A percentile compares a stretch with the other conserved stretches of the same genome.
Evolutionary conservation across 768 basidiomycete genomes (phyloP).

Genomic region (Boletus sp.): DNA sequence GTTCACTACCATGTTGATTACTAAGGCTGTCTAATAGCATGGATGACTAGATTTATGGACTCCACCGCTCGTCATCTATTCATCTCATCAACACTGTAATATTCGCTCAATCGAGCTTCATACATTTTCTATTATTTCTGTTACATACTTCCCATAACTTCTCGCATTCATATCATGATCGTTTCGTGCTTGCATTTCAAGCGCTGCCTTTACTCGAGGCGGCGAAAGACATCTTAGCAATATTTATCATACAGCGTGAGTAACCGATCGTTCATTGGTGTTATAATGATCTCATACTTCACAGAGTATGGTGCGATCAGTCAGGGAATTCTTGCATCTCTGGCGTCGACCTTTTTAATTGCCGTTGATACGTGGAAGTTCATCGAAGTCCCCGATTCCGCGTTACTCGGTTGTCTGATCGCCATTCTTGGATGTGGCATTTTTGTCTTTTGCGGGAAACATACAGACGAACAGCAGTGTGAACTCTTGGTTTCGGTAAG

Average conservation of each 20-base stretch:
- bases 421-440: constrained; percentile 10
- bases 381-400: constrained; percentile 7
- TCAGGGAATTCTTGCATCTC: constrained; percentile 18
- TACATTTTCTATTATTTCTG: constrained; percentile 15
- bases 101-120: constrained; percentile 23
- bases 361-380: constrained; percentile 10
- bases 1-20: not conserved
- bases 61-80: constrained; percentile 14
- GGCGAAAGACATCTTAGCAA: constrained; percentile 15
- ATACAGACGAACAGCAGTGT: not conserved
- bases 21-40: not conserved
- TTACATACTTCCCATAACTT: constrained; percentile 1
- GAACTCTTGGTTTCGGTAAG: constrained; percentile 16
- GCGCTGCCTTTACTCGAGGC: constrained; percentile 18
- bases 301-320: constrained; percentile 32
- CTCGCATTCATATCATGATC: constrained; percentile 2
- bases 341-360: constrained; percentile 9
- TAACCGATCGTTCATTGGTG: not conserved
- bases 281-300: not conserved
- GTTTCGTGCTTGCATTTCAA: constrained; percentile 10
- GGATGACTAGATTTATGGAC: constrained; percentile 21
- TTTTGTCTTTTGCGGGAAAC: not conserved
- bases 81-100: constrained; percentile 25
- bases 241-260: constrained; percentile 28
- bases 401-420: constrained; percentile 17